A percentile compares a stretch with the other conserved stretches of the same genome.
Evolutionary conservation across 2,329 filamentous ascomycete species (phyloP).

Genomic region (Paraphaeosphaeria sporulosa): DNA sequence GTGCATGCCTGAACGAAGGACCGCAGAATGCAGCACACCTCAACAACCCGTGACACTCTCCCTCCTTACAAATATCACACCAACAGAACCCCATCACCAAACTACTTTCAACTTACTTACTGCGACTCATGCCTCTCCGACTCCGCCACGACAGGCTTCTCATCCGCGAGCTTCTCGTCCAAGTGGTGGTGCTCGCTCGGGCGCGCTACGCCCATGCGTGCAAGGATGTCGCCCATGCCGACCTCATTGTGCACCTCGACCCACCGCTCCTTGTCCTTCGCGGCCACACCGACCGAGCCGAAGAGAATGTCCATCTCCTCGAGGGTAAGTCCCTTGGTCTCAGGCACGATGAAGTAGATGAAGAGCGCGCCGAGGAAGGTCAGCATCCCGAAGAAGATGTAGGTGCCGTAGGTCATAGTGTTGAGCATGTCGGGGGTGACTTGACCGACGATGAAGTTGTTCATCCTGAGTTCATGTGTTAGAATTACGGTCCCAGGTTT

Average conservation of each 20-base stretch:
- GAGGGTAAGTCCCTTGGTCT: constrained; percentile 61
- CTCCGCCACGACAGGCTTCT: constrained; percentile 28
- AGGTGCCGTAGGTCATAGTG: constrained; percentile 72
- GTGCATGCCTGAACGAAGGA: background rate
- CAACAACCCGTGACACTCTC: background rate
- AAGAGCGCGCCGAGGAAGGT: constrained; percentile 67
- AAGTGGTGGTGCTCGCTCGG: constrained; percentile 5
- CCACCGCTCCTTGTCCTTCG: constrained; percentile 74
- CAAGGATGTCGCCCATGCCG: constrained; percentile 59
- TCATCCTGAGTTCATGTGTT: constrained; percentile 43
- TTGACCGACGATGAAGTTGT: constrained; percentile 69
- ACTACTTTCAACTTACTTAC: background rate
- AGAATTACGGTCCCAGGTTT: background rate
- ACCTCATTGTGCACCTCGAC: constrained; percentile 75
- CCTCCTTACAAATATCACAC: background rate
- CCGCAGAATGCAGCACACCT: background rate
- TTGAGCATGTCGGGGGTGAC: constrained; percentile 73
- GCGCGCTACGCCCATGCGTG: constrained; percentile 23
- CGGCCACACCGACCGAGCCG: constrained; percentile 70
- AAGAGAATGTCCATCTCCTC: constrained; percentile 72
- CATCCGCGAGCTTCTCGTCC: constrained; percentile 27
- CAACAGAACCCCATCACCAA: background rate
- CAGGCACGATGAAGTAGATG: constrained; percentile 59
- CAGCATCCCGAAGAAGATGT: constrained; percentile 72
- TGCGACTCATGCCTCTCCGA: constrained; percentile 2